Evolutionary conservation across 768 basidiomycete species (phyloP).

Genomic region (Pleurotus tuoliensis): DNA sequence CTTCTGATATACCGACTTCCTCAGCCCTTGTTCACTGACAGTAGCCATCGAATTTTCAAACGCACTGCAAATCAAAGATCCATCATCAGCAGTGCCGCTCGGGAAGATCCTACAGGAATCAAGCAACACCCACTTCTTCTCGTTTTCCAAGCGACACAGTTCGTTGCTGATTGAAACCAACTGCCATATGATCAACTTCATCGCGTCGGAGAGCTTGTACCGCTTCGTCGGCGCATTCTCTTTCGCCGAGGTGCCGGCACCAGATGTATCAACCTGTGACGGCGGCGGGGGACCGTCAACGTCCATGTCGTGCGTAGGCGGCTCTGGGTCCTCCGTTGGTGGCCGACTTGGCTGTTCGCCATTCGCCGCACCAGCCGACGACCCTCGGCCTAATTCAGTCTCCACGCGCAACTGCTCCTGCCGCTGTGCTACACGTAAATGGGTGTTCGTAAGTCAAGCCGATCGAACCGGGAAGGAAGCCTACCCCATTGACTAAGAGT

Average conservation of each 20-base stretch:
- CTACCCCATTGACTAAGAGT: constrained; percentile 65
- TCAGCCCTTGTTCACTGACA: constrained; percentile 76
- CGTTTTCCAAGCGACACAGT: constrained; percentile 65
- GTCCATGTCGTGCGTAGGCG: constrained; percentile 25
- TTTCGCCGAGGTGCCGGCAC: constrained; percentile 30
- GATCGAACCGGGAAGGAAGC: constrained; percentile 15
- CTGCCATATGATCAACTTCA: constrained; percentile 80
- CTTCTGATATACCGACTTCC: constrained; percentile 82
- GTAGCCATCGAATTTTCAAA: constrained; percentile 67
- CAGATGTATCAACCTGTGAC: constrained; percentile 11
- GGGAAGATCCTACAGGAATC: neutral
- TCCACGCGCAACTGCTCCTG: constrained; percentile 51
- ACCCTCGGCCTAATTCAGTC: constrained; percentile 24
- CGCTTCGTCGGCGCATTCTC: constrained; percentile 53
- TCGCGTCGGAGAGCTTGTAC: constrained; percentile 74
- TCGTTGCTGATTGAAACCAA: constrained; percentile 81
- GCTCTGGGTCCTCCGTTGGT: constrained; percentile 34
- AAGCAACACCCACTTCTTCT: constrained; percentile 48
- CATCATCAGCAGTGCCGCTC: neutral
- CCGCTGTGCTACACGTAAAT: constrained; percentile 34
- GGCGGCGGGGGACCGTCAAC: constrained; percentile 21
- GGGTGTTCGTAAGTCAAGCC: neutral
- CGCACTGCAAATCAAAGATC: constrained; percentile 23
- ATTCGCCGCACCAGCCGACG: constrained; percentile 18
- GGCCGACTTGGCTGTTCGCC: constrained; percentile 31